phyloP scores from a whole-genome alignment of 345 rosid species.

The Passiflora organensis region DNA sequence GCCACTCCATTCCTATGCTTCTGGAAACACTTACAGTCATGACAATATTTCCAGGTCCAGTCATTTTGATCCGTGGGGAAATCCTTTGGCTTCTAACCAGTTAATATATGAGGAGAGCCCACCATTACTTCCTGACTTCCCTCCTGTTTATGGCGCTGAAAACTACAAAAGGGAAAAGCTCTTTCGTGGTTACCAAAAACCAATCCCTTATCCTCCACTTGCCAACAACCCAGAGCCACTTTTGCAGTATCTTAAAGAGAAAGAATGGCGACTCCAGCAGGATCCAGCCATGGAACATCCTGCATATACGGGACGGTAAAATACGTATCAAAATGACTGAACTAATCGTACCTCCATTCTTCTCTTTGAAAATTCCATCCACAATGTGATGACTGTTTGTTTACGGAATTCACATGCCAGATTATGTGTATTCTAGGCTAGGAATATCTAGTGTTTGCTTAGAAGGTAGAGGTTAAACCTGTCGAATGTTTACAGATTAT shows the following conservation, averaged over 20 bases:
- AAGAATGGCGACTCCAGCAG: slow-evolving; percentile 60
- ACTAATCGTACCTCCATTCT: no score
- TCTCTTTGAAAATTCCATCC: neutral
- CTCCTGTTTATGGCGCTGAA: slow-evolving; percentile 21
- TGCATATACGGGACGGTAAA: slow-evolving; percentile 49
- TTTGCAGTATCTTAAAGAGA: slow-evolving; percentile 68
- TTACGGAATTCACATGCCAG: neutral
- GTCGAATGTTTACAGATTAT: neutral
- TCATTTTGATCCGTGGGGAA: slow-evolving; percentile 42
- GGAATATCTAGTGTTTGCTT: neutral
- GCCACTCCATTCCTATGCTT: slow-evolving; percentile 32
- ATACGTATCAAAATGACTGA: neutral
- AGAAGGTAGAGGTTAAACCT: neutral
- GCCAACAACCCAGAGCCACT: slow-evolving; percentile 56
- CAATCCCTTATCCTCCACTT: slow-evolving; percentile 35
- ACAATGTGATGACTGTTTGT: slow-evolving; percentile 1
- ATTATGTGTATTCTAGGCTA: no score
- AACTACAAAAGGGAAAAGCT: slow-evolving; percentile 41
- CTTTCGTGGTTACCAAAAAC: slow-evolving; percentile 41
- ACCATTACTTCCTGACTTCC: slow-evolving; percentile 21
- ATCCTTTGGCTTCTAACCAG: slow-evolving; percentile 40
- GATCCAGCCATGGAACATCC: slow-evolving; percentile 53
- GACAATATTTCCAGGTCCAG: slow-evolving; percentile 34
- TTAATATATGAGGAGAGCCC: slow-evolving; percentile 24
- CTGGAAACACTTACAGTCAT: slow-evolving; percentile 28